Conservation (phyloP, 441 rosid genomes). For the Gossypium aridum region DNA sequence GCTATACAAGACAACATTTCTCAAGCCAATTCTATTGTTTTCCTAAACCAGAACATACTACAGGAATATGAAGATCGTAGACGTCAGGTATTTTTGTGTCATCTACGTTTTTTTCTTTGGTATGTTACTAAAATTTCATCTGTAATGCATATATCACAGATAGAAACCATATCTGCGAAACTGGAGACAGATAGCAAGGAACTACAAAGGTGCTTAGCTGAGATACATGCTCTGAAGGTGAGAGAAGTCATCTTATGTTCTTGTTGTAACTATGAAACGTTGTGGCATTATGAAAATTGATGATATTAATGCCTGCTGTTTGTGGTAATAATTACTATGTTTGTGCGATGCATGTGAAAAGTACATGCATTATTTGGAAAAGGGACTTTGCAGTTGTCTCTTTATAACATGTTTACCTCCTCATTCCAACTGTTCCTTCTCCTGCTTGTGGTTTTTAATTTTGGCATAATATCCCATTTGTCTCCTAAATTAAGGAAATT, state of each 20-base stretch:
- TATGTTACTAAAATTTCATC: constrained; percentile 6
- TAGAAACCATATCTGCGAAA: constrained; percentile 44
- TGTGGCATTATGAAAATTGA: not conserved
- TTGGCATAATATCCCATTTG: not conserved
- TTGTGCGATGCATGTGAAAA: not conserved
- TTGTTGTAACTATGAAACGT: not conserved
- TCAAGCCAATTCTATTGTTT: constrained; percentile 85
- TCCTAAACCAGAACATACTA: constrained; percentile 72
- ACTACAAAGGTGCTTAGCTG: constrained; percentile 46
- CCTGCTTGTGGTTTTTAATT: not conserved
- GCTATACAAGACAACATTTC: constrained; percentile 75
- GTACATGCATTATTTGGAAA: not conserved
- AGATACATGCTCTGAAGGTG: constrained; percentile 71
- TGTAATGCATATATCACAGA: constrained; percentile 31
- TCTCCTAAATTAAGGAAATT: not conserved
- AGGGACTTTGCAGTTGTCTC: not conserved
- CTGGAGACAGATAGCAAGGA: constrained; percentile 65
- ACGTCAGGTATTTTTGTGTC: constrained; percentile 37
- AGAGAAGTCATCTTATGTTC: constrained; percentile 16
- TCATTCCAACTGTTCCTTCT: not conserved
- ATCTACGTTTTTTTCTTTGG: constrained; percentile 6
- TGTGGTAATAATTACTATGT: not conserved
- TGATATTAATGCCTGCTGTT: not conserved
- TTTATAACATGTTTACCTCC: not conserved
- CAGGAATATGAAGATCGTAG: constrained; percentile 82